Evolutionary conservation across 2,329 filamentous ascomycete genomes (phyloP).

Genomic region (Sclerotinia sclerotiorum): DNA sequence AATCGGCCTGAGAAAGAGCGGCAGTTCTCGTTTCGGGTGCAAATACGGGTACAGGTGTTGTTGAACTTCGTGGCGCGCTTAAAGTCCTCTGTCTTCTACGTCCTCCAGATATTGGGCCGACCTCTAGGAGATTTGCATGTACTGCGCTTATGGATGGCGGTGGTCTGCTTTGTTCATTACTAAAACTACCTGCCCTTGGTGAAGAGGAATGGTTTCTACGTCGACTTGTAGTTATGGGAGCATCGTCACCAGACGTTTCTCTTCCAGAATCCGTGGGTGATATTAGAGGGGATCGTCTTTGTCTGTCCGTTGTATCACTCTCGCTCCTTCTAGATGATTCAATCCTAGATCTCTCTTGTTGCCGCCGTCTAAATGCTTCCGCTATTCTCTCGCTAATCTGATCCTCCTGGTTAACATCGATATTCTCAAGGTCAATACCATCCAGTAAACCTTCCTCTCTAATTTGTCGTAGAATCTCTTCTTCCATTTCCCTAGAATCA

Average conservation of each 20-base stretch:
- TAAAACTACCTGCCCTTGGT: slow-evolving; percentile 46
- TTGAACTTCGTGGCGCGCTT: slow-evolving; percentile 57
- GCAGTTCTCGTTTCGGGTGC: slow-evolving; percentile 49
- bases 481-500: slow-evolving; percentile 75
- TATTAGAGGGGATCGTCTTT: slow-evolving; percentile 36
- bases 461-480: slow-evolving; percentile 86
- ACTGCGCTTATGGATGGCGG: slow-evolving; percentile 47
- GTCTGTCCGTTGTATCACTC: slow-evolving; percentile 31
- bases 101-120: slow-evolving; percentile 48
- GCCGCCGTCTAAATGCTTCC: slow-evolving; percentile 78
- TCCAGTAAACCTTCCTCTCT: slow-evolving; percentile 84
- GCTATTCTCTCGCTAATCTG: slow-evolving; percentile 89
- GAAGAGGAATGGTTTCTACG: slow-evolving; percentile 48
- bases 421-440: slow-evolving; percentile 83
- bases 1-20: slow-evolving; percentile 65
- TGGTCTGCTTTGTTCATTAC: slow-evolving; percentile 54
- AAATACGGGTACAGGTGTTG: slow-evolving; percentile 48
- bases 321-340: slow-evolving; percentile 48
- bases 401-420: slow-evolving; percentile 81
- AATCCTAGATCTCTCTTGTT: slow-evolving; percentile 59
- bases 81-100: slow-evolving; percentile 51
- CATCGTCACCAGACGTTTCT: slow-evolving; percentile 36
- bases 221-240: slow-evolving; percentile 30
- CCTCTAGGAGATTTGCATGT: slow-evolving; percentile 51
- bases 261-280: slow-evolving; percentile 33